phyloP scores from a whole-genome alignment of 805 yeast species.

The Wickerhamiella brachini region DNA sequence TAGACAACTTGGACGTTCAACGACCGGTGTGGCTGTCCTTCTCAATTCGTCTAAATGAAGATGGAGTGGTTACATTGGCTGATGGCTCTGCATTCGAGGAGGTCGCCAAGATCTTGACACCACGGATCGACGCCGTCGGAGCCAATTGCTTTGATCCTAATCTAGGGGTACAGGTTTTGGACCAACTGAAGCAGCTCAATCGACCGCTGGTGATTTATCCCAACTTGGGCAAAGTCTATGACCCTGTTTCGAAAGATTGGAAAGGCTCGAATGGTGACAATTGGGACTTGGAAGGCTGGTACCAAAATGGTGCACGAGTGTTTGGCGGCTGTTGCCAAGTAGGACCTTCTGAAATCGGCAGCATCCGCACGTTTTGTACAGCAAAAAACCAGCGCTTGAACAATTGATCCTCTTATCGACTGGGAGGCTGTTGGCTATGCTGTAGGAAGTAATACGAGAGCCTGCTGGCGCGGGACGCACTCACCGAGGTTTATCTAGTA shows the following conservation, averaged over 20 bases:
- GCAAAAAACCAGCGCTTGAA: too few species aligned
- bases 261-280: background rate
- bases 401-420: too few species aligned
- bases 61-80: conserved; percentile 24
- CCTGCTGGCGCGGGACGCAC: too few species aligned
- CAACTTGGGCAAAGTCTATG: conserved; percentile 59
- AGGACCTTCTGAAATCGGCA: background rate
- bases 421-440: too few species aligned
- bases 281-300: conserved; percentile 27
- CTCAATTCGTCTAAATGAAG: conserved; percentile 28
- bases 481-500: too few species aligned
- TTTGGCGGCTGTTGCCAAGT: conserved; percentile 65
- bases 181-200: conserved; percentile 19
- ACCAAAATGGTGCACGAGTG: conserved; percentile 30
- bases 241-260: conserved; percentile 35
- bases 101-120: conserved; percentile 23
- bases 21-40: conserved; percentile 28
- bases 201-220: conserved; percentile 49
- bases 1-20: conserved; percentile 20
- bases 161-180: conserved; percentile 30
- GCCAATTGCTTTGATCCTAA: conserved; percentile 50
- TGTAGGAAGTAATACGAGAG: too few species aligned
- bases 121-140: conserved; percentile 34
- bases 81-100: conserved; percentile 36
- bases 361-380: too few species aligned